Base-by-base conservation (phyloP, 2,329 filamentous ascomycete species). In the Diaporthe citriasiana region DNA sequence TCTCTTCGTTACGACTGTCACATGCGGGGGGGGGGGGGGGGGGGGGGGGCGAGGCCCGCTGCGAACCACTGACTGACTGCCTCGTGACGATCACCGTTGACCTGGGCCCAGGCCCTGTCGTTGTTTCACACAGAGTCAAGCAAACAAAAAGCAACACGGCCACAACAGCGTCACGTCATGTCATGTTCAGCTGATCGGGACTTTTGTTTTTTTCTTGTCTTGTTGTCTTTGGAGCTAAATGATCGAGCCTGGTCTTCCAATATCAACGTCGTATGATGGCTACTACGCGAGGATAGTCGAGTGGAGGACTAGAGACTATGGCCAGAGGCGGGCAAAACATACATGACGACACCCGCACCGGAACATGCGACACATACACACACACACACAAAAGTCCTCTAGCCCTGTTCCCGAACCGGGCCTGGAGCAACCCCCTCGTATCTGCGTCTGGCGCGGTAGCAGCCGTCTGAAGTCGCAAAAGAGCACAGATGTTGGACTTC, bases 381-480 rank as follows among this genome's bases (percentile, higher is more conserved):
- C n/a, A n/a, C n/a, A n/a, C 27, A 65, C 38, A 47, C 22, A 27
- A 3, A 10, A 22, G 42, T 17, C 5, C 42, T 40, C 38, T 40
- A 60, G 69, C 30, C 27, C 25, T 25, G 35, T 4, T 50, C 22
- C 47, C n/a, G 56, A 22, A 9, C 22, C 35, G 53, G 42, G 33
- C 45, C 56, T 65, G 50, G 40, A 35, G 38, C 45, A 50, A 25
- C 45, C 22, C 60, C 33, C 69, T 72, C 70, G 59, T 72, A 74
- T 71, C 53, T 74, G 59, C 72, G 47, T 50, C 45, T 63, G 45
- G 57, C 45, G 68, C 68, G 68, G 59, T 59, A 57, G 57, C 35
- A 56, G 66, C 40, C 57, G 47, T 65, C 68, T 22, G 35, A 55
- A 19, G 27, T 38, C 25, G 63, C 63, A 27, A 38, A 50, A 56